A percentile compares a stretch with the other conserved stretches of the same genome.
Conservation (phyloP, 805 yeast genomes). For the Saccharomycopsis sp. region DNA sequence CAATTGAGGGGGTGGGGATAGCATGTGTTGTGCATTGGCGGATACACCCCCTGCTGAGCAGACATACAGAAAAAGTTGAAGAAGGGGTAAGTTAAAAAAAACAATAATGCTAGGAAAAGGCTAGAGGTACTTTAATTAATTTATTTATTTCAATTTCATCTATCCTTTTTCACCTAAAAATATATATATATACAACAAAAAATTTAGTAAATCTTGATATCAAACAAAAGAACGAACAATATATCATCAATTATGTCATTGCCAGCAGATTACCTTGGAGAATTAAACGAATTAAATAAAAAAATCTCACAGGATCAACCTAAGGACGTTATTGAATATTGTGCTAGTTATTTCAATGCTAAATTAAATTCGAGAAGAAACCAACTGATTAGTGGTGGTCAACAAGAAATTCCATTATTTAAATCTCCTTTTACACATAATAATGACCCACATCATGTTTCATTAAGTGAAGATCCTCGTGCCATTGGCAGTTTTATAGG, state of each 20-base stretch:
- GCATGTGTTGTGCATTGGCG: too few relatives aligned
- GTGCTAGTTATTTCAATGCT: slow-evolving; percentile 62
- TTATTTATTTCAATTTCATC: too few relatives aligned
- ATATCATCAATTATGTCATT: slow-evolving; percentile 30
- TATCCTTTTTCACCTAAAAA: too few relatives aligned
- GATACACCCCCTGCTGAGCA: too few relatives aligned
- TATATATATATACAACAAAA: too few relatives aligned
- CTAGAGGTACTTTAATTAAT: too few relatives aligned
- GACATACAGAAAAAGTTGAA: too few relatives aligned
- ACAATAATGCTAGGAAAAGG: too few relatives aligned
- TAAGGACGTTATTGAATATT: slow-evolving; percentile 62
- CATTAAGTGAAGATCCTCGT: slow-evolving; percentile 27
- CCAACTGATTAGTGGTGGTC: slow-evolving; percentile 22
- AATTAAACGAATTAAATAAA: slow-evolving; percentile 55
- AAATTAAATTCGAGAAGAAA: slow-evolving; percentile 37
- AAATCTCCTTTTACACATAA: slow-evolving; percentile 59
- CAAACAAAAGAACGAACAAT: too few relatives aligned
- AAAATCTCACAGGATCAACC: slow-evolving; percentile 53
- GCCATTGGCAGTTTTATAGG: neutral
- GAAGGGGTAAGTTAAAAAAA: too few relatives aligned
- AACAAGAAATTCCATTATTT: slow-evolving; percentile 41
- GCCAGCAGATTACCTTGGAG: slow-evolving; percentile 38
- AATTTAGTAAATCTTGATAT: too few relatives aligned
- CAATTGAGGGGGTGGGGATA: too few relatives aligned
- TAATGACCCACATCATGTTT: slow-evolving; percentile 59